Conservation (phyloP, 2,329 filamentous ascomycete species). For the Xylaria sp. region DNA sequence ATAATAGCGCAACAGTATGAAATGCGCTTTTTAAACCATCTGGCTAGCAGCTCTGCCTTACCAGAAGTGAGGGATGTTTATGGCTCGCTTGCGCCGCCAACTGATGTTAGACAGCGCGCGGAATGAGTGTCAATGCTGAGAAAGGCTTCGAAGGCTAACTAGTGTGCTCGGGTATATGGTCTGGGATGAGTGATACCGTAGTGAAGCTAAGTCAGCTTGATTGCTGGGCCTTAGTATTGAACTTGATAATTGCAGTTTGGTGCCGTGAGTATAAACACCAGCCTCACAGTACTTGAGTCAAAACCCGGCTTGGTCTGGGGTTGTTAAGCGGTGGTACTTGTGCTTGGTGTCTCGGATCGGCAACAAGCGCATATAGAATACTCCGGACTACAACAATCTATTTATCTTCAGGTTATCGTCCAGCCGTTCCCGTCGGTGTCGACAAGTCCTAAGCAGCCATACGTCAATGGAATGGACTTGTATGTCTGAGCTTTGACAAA, state of each 20-base stretch:
- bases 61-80: background rate
- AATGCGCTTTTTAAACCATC: background rate
- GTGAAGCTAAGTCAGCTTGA: no score
- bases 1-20: background rate
- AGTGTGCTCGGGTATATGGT: no score
- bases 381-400: background rate
- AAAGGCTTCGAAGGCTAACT: no score
- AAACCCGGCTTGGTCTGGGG: constrained; percentile 16
- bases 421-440: background rate
- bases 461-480: background rate
- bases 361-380: background rate
- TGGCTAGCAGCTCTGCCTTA: background rate
- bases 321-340: constrained; percentile 3
- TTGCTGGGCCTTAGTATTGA: background rate
- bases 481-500: constrained; percentile 6
- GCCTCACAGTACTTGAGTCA: constrained; percentile 8
- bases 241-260: constrained; percentile 7
- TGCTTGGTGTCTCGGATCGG: background rate
- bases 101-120: background rate
- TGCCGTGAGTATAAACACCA: background rate
- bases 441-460: background rate
- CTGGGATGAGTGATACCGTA: no score
- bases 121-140: background rate
- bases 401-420: constrained; percentile 12
- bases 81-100: background rate